These are phyloP conservation scores for Thermothelomyces thermophilus DNA, from an alignment of 2,329 filamentous ascomycete genomes.

Conservation along the genomic window DNA sequence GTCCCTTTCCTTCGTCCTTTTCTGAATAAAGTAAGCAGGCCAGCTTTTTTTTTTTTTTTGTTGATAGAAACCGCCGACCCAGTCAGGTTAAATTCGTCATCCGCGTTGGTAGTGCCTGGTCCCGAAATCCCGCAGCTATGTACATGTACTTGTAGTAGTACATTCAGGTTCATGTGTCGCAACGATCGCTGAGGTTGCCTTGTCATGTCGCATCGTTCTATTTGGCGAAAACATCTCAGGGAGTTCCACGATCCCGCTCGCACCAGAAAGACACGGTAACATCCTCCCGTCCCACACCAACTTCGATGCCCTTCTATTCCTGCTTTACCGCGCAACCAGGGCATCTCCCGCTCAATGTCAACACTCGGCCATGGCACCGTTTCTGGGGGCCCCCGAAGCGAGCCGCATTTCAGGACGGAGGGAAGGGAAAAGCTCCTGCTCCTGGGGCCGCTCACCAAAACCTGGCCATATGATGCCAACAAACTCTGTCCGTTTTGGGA, in stretches of 20 bases:
- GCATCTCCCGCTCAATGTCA: background rate
- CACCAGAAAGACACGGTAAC: background rate
- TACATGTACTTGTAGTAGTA: slow-evolving; percentile 1
- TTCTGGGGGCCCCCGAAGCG: too few species aligned
- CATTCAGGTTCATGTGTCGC: too few species aligned
- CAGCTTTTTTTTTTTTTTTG: background rate
- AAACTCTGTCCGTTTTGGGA: too few species aligned
- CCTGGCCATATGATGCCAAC: too few species aligned
- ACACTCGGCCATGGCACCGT: too few species aligned
- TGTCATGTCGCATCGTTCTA: background rate
- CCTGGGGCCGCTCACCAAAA: too few species aligned
- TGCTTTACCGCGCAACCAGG: background rate
- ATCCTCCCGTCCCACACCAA: background rate
- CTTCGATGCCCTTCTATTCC: background rate
- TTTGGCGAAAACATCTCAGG: background rate
- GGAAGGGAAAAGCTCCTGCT: too few species aligned
- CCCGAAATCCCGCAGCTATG: slow-evolving; percentile 5
- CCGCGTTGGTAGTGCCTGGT: too few species aligned
- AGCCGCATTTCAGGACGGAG: too few species aligned
- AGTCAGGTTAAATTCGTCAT: background rate
- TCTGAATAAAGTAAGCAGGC: background rate
- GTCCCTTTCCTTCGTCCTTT: too few species aligned
- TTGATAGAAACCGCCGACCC: slow-evolving; percentile 2
- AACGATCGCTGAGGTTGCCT: background rate
- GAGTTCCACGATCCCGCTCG: background rate